Percentiles rank a stretch among this genome's conserved stretches.
phyloP scores from a whole-genome alignment of 2,329 filamentous ascomycete species.

The Ascochyta pisi region DNA sequence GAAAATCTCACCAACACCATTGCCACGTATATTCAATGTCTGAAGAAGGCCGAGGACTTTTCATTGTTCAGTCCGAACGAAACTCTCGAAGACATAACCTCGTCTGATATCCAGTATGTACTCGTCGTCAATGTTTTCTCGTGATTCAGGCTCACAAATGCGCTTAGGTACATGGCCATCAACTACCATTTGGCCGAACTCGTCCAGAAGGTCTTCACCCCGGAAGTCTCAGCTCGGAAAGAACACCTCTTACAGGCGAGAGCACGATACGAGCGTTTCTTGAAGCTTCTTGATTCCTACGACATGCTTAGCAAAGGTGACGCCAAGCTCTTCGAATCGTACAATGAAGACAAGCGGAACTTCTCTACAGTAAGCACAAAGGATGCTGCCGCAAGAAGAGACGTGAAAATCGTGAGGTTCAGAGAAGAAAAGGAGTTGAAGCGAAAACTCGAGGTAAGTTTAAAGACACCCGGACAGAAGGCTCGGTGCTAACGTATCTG shows the following conservation, averaged over 20 bases:
- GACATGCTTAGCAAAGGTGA: constrained; percentile 71
- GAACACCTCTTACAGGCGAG: constrained; percentile 68
- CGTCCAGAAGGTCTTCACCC: constrained; percentile 68
- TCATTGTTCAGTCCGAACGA: constrained; percentile 93
- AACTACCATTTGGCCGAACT: constrained; percentile 83
- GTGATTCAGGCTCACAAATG: constrained; percentile 16
- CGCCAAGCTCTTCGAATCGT: constrained; percentile 73
- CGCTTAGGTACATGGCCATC: constrained; percentile 72
- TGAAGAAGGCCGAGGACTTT: constrained; percentile 71
- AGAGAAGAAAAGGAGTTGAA: constrained; percentile 85
- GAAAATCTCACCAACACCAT: constrained; percentile 72
- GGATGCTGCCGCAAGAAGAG: constrained; percentile 73
- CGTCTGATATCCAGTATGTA: constrained; percentile 77
- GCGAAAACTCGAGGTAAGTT: constrained; percentile 74
- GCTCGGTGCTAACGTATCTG: constrained; percentile 27
- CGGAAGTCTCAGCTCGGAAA: constrained; percentile 62
- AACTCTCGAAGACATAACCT: constrained; percentile 82
- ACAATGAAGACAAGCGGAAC: constrained; percentile 71
- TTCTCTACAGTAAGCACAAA: constrained; percentile 75
- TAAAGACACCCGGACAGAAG: neutral
- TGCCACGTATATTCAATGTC: constrained; percentile 74
- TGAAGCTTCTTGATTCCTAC: constrained; percentile 80
- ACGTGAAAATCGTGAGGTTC: constrained; percentile 86
- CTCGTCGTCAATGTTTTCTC: neutral
- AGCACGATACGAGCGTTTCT: constrained; percentile 76